Conservation (phyloP, 163 green algal species). For the Chlamydomonas reinhardtii region DNA sequence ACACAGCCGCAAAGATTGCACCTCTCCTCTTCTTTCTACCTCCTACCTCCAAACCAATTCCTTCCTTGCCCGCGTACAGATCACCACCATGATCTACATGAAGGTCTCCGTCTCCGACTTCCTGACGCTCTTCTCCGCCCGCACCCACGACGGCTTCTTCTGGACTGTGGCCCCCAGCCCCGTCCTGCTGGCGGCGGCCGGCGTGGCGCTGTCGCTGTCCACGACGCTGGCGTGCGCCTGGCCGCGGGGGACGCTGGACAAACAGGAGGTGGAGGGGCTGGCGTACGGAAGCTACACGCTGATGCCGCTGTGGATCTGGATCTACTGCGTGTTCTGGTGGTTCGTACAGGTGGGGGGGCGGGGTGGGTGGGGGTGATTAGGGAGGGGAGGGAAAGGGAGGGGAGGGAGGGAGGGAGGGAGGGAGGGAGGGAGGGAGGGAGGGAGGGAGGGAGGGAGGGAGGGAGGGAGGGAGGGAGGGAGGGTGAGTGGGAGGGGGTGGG, state of each 20-base stretch:
- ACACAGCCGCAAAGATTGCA: no score
- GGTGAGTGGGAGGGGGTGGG: no score
- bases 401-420: no score
- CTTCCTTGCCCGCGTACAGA: conserved; percentile 53
- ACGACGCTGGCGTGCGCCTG: conserved; percentile 82
- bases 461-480: no score
- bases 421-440: no score
- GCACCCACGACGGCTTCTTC: conserved; percentile 84
- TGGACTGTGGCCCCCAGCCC: conserved; percentile 57
- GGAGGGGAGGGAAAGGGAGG: no score
- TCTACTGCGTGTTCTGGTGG: conserved; percentile 88
- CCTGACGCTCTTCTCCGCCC: conserved; percentile 88
- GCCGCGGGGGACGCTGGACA: conserved; percentile 60
- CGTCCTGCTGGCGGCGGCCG: conserved; percentile 72
- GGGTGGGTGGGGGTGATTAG: no score
- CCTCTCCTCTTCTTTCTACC: no score
- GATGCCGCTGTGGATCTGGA: conserved; percentile 84
- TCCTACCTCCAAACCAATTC: conserved; percentile 36
- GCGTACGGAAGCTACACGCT: conserved; percentile 71
- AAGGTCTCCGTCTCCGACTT: conserved; percentile 90
- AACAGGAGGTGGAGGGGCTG: conserved; percentile 58
- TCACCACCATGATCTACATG: conserved; percentile 86
- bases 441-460: no score
- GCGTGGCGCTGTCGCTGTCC: conserved; percentile 75
- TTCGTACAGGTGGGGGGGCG: conserved; percentile 10